Evolutionary conservation across 805 yeast species (phyloP), one percentile per base, ranked within the genome.

Genomic region (Barnettozyma sp.): DNA sequence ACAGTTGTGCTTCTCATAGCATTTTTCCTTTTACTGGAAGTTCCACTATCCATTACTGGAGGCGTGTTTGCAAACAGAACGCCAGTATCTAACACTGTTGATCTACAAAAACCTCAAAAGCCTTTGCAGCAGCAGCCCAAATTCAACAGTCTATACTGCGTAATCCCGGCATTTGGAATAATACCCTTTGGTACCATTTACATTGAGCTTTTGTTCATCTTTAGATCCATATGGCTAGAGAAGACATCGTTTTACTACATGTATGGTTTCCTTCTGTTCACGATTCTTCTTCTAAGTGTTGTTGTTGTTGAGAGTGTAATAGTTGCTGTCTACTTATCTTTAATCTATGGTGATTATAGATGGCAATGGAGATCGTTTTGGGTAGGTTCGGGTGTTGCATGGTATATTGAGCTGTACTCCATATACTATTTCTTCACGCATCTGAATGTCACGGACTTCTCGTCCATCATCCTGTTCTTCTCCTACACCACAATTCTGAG

Each of bases 331-430:
- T 85, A 80, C 50, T 52, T 81, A 28, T 68, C 80, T 29, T 64
- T 85, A 48, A 65, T 67, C 16, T 62, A 71, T 45, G 73, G 70
- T 34, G 71, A 64, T 50, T 71, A 73, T 33, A 62, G 68, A 45
- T 87, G 95, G 95, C 84, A 83, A 53, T 85, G 95, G 95, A 68
- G 78, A 45, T 66, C 86, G 10, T 85, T 84, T 56, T 56, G 74
- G 36, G 73, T 78, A 20, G 84, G 94, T 5, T 63, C 75, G 4
- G 76, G 88, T 39, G 71, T 83, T 32, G 85, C 86, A 21, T 66
- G 79, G 66, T 84, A 81, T 59, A 67, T 86, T 39, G 74, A 74
- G 44, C 56, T 66, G 7, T 85, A 82, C 54, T 72, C 90, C 6
- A 49, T 80, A 15, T 82, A 80, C 52, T 84, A 86, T 55, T 72